These are phyloP conservation scores for Primulina eburnea DNA, from an alignment of 257 asterid species.

Conservation along the genomic window DNA sequence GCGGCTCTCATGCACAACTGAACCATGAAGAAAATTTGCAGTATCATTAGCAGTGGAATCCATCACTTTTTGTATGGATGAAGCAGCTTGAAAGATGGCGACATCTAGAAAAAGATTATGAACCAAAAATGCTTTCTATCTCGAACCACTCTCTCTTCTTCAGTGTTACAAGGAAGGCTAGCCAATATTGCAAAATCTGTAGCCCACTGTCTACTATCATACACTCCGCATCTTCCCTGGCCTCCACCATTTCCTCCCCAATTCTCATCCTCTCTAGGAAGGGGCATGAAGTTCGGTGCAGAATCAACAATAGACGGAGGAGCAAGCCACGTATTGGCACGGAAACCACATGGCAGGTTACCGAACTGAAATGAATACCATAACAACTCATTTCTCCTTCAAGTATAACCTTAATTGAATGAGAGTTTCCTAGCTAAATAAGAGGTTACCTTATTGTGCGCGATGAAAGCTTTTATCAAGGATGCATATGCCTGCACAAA, in stretches of 20 bases:
- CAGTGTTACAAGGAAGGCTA: constrained; percentile 82
- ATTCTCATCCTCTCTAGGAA: constrained; percentile 77
- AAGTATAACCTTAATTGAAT: constrained; percentile 12
- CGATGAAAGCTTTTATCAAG: constrained; percentile 81
- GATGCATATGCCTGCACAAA: constrained; percentile 85
- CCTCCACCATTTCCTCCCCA: constrained; percentile 99
- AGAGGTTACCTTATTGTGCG: constrained; percentile 82
- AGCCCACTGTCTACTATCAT: constrained; percentile 92
- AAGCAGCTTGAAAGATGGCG: constrained; percentile 76
- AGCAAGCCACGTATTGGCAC: constrained; percentile 94
- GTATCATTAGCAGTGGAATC: constrained; percentile 39
- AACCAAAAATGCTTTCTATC: constrained; percentile 95
- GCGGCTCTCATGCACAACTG: constrained; percentile 58
- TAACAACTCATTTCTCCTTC: constrained; percentile 33
- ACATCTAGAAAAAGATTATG: constrained; percentile 92
- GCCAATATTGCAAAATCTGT: constrained; percentile 80
- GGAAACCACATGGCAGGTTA: constrained; percentile 96
- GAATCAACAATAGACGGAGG: constrained; percentile 69
- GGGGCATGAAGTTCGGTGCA: constrained; percentile 47
- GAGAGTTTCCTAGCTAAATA: constrained; percentile 27
- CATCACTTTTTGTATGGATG: constrained; percentile 68
- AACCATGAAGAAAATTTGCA: constrained; percentile 41
- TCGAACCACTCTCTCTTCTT: constrained; percentile 89
- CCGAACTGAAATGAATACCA: constrained; percentile 72
- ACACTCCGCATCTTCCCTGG: constrained; percentile 69